Percentiles rank a stretch among this genome's conserved stretches.
Evolutionary conservation across 371 early-diverging fungal genomes (phyloP).

Genomic region (Mucor sp.): DNA sequence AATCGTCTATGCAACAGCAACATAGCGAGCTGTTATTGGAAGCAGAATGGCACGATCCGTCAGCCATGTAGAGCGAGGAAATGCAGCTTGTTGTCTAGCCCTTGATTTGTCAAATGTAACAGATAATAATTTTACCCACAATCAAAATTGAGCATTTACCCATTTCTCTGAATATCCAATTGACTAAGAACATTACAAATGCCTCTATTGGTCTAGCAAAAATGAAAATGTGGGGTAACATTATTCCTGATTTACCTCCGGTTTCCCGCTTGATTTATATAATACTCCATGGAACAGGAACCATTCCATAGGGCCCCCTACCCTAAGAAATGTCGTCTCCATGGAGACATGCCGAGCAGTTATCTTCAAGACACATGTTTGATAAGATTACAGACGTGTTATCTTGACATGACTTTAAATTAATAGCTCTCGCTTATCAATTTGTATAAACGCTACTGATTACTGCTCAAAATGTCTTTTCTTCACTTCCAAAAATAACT

Average conservation of each 20-base stretch:
- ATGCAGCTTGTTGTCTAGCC: too few species aligned
- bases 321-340: background rate
- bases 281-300: background rate
- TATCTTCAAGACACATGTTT: background rate
- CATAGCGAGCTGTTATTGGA: too few species aligned
- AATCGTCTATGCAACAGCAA: too few species aligned
- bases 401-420: background rate
- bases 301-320: background rate
- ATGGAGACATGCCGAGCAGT: background rate
- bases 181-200: conserved; percentile 2
- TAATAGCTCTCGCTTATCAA: background rate
- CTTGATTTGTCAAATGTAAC: background rate
- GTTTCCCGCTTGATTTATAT: conserved; percentile 3
- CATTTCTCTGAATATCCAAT: background rate
- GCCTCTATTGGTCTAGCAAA: background rate
- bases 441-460: too few species aligned
- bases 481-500: background rate
- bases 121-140: background rate
- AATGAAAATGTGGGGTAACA: conserved; percentile 3
- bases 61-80: too few species aligned
- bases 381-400: background rate
- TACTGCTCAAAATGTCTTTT: background rate
- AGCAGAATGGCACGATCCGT: too few species aligned
- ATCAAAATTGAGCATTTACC: conserved; percentile 2
- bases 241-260: conserved; percentile 1